Conservation (phyloP, 306 rosid genomes). For the Vigna unguiculata region DNA sequence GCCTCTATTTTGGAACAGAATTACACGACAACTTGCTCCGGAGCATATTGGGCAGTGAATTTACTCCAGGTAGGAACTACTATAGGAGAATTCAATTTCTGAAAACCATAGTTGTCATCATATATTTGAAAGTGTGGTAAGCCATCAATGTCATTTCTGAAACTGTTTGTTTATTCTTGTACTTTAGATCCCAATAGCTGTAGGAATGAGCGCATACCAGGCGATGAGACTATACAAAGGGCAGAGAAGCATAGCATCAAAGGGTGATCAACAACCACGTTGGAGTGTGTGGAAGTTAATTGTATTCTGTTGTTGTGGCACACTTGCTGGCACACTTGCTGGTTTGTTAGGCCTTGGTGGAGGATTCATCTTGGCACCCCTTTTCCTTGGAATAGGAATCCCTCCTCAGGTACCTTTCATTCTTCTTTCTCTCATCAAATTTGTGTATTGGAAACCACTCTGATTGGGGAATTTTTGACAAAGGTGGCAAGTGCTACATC, state of each 20-base stretch:
- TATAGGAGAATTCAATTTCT: background rate
- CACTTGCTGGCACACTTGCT: slow-evolving; percentile 72
- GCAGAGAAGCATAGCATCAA: slow-evolving; percentile 60
- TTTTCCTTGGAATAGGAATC: slow-evolving; percentile 75
- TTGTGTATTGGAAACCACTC: too few species aligned
- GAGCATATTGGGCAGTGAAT: slow-evolving; percentile 59
- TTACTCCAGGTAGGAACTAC: slow-evolving; percentile 56
- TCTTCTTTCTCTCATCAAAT: too few species aligned
- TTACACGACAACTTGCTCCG: slow-evolving; percentile 61
- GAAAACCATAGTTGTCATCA: slow-evolving; percentile 16
- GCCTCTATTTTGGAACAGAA: slow-evolving; percentile 49
- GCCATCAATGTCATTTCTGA: too few species aligned
- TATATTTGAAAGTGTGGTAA: too few species aligned
- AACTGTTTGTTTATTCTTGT: slow-evolving; percentile 21
- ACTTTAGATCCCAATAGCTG: slow-evolving; percentile 41
- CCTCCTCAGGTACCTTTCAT: slow-evolving; percentile 68
- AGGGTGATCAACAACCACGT: slow-evolving; percentile 60
- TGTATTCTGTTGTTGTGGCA: slow-evolving; percentile 59
- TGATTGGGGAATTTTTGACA: too few species aligned
- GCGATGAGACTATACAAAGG: slow-evolving; percentile 59
- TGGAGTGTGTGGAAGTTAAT: slow-evolving; percentile 59
- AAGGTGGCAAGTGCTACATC: slow-evolving; percentile 87
- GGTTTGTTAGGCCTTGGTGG: slow-evolving; percentile 86
- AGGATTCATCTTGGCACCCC: slow-evolving; percentile 85
- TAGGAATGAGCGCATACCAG: slow-evolving; percentile 44